A percentile compares a stretch with the other conserved stretches of the same genome.
These are phyloP conservation scores for Calonectria montana DNA, from an alignment of 2,329 filamentous ascomycete species.

Conservation along the genomic window DNA sequence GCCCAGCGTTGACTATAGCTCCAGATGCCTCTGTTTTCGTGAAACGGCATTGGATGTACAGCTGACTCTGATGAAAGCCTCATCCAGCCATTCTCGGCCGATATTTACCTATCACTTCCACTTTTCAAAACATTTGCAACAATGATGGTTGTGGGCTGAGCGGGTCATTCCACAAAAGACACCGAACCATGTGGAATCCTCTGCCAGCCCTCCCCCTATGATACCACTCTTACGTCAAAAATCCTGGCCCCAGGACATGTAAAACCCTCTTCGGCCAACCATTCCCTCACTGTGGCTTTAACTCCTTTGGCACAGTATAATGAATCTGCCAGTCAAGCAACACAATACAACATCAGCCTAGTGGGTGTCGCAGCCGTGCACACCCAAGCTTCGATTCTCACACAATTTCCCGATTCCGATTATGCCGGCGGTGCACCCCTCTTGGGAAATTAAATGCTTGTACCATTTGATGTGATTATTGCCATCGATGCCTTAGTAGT, in stretches of 20 bases:
- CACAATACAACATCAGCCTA: background rate
- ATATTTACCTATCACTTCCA: background rate
- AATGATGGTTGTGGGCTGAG: background rate
- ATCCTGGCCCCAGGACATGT: background rate
- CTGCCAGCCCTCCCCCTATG: background rate
- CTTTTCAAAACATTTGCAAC: background rate
- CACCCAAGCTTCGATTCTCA: background rate
- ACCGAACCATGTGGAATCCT: background rate
- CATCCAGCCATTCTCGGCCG: background rate
- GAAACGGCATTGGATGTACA: background rate
- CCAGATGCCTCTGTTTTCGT: background rate
- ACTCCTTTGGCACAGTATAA: background rate
- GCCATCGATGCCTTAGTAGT: background rate
- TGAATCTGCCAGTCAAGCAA: background rate
- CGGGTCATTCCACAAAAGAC: background rate
- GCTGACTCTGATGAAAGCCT: background rate
- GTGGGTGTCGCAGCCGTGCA: background rate
- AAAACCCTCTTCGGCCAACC: background rate
- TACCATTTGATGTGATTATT: background rate
- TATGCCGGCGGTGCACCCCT: background rate
- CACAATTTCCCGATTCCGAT: background rate
- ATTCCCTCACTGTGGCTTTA: background rate
- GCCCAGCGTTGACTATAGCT: background rate
- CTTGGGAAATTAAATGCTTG: background rate
- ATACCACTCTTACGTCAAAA: slow-evolving; percentile 23